A percentile compares a stretch with the other conserved stretches of the same genome.
Conservation (phyloP, 148 eudicot species). For the Fagopyrum tataricum region DNA sequence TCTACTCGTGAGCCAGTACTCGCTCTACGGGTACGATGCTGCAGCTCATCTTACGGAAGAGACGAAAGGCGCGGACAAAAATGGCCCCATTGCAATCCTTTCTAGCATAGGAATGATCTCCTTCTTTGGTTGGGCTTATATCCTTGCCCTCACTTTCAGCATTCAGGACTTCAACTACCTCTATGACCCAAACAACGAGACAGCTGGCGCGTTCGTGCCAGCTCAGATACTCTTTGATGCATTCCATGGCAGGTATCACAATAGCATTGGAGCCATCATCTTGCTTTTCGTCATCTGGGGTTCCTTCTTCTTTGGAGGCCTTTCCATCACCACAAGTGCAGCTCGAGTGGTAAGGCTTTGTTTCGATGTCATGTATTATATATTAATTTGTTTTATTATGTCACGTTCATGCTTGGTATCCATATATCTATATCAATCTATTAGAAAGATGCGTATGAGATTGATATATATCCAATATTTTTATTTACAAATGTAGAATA, state of each 20-base stretch:
- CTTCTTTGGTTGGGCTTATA: slow-evolving; percentile 61
- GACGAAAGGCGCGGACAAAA: slow-evolving; percentile 59
- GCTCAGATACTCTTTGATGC: slow-evolving; percentile 71
- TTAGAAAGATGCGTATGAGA: no score
- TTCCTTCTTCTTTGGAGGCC: slow-evolving; percentile 64
- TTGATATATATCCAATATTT: no score
- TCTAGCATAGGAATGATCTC: slow-evolving; percentile 53
- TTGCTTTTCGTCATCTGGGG: slow-evolving; percentile 63
- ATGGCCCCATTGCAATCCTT: slow-evolving; percentile 60
- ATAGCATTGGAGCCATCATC: slow-evolving; percentile 42
- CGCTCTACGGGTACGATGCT: slow-evolving; percentile 56
- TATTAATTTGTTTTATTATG: no score
- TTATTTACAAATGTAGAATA: no score
- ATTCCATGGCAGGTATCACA: slow-evolving; percentile 54
- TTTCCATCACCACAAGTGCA: slow-evolving; percentile 57
- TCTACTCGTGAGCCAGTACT: slow-evolving; percentile 57
- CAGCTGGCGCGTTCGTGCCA: slow-evolving; percentile 59
- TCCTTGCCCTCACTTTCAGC: slow-evolving; percentile 64
- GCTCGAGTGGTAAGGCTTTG: slow-evolving; percentile 33
- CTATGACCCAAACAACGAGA: slow-evolving; percentile 46
- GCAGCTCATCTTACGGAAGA: slow-evolving; percentile 76
- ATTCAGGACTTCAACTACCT: slow-evolving; percentile 53
- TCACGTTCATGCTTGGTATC: no score
- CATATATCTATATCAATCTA: no score
- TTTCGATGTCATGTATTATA: no score